Evolutionary conservation across 1,284 basidiomycete genomes (phyloP).

Genomic region (Anthracocystis panici-leucophaei): DNA sequence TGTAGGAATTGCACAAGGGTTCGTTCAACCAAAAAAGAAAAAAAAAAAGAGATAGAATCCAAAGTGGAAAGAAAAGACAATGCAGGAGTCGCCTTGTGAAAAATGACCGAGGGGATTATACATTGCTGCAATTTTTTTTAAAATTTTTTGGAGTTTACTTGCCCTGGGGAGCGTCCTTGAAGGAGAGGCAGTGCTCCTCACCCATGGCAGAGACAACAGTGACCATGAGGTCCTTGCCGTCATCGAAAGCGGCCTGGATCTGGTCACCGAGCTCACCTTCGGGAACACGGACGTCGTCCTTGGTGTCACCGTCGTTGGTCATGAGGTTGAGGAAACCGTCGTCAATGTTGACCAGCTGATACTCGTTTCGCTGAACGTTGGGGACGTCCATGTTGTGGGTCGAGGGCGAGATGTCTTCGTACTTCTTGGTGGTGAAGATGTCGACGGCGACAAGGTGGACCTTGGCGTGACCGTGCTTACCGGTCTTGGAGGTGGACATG

Average conservation of each 20-base stretch:
- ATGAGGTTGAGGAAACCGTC: slow-evolving; percentile 92
- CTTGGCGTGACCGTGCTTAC: slow-evolving; percentile 98
- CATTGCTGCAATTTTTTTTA: slow-evolving; percentile 15
- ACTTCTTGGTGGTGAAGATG: slow-evolving; percentile 71
- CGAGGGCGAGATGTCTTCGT: slow-evolving; percentile 96
- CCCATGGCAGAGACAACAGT: slow-evolving; percentile 92
- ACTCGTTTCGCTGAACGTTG: slow-evolving; percentile 91
- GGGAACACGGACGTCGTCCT: slow-evolving; percentile 96
- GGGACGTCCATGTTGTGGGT: slow-evolving; percentile 99
- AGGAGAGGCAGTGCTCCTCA: slow-evolving; percentile 88
- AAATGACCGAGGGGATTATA: neutral
- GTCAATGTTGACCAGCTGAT: slow-evolving; percentile 80
- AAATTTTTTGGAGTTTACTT: slow-evolving; percentile 54
- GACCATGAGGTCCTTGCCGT: slow-evolving; percentile 84
- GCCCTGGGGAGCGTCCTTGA: slow-evolving; percentile 68
- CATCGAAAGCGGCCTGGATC: slow-evolving; percentile 82
- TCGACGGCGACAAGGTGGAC: slow-evolving; percentile 97
- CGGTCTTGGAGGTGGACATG: slow-evolving; percentile 99
- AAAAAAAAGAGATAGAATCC: neutral
- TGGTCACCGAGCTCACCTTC: slow-evolving; percentile 84
- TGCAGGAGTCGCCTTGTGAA: neutral
- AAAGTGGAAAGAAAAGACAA: slow-evolving; percentile 1
- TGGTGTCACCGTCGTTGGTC: slow-evolving; percentile 82
- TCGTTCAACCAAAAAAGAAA: neutral
- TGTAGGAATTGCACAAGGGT: no score